phyloP scores from a whole-genome alignment of 768 basidiomycete species.

The Hebeloma cylindrosporum region DNA sequence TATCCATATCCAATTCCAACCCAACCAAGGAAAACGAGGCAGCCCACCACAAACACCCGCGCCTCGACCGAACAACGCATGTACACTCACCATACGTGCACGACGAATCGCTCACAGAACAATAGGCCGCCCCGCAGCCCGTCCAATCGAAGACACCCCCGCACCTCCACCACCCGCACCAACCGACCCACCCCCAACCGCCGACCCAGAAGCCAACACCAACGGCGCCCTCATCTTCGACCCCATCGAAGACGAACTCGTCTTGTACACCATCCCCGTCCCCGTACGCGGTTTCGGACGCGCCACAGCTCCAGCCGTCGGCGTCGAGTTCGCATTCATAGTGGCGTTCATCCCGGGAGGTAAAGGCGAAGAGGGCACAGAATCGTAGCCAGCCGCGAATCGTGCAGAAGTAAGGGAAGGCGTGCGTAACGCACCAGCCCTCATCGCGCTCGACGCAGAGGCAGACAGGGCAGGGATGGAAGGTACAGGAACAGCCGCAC shows the following conservation, averaged over 20 bases:
- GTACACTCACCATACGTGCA: too few relatives aligned
- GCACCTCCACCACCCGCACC: not conserved
- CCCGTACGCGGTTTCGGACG: conserved; percentile 59
- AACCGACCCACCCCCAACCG: not conserved
- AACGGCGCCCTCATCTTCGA: conserved; percentile 23
- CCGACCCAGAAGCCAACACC: conserved; percentile 16
- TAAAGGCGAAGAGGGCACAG: not conserved
- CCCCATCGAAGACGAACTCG: conserved; percentile 24
- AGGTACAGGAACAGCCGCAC: conserved; percentile 35
- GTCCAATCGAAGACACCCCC: too few relatives aligned
- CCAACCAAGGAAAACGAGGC: too few relatives aligned
- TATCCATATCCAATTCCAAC: too few relatives aligned
- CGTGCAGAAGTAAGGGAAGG: not conserved
- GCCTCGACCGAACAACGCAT: too few relatives aligned
- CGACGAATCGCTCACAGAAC: too few relatives aligned
- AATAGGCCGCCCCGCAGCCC: too few relatives aligned
- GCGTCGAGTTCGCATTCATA: conserved; percentile 2
- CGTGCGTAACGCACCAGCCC: not conserved
- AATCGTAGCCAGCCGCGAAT: not conserved
- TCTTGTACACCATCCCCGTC: conserved; percentile 69
- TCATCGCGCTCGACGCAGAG: conserved; percentile 20
- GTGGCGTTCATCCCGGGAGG: conserved; percentile 11
- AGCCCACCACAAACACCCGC: too few relatives aligned
- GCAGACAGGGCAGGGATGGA: conserved; percentile 9
- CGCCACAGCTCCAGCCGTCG: conserved; percentile 10